Conservation (phyloP, 805 yeast species). For the Yamadazyma sp. region DNA sequence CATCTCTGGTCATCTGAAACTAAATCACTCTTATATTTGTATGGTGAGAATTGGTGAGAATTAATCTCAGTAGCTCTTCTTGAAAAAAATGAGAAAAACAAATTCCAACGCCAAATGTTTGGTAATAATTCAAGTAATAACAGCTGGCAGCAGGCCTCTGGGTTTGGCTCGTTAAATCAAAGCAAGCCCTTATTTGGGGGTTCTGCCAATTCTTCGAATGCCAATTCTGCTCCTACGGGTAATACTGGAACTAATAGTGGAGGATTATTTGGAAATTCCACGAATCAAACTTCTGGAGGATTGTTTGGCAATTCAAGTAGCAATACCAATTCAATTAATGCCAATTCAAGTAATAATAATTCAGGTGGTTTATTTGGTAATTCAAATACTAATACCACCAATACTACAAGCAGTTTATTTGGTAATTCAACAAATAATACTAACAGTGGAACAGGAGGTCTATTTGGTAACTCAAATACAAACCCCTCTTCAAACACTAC, state of each 20-base stretch:
- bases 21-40: too few relatives aligned
- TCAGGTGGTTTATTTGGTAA: too few relatives aligned
- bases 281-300: slow-evolving; percentile 7
- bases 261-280: slow-evolving; percentile 19
- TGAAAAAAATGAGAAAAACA: too few relatives aligned
- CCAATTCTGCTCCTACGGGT: not conserved
- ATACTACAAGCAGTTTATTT: slow-evolving; percentile 18
- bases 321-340: too few relatives aligned
- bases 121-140: not conserved
- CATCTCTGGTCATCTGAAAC: too few relatives aligned
- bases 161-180: slow-evolving; percentile 1
- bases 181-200: too few relatives aligned
- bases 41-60: too few relatives aligned
- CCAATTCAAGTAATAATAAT: too few relatives aligned
- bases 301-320: slow-evolving; percentile 16
- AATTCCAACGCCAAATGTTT: too few relatives aligned
- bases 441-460: too few relatives aligned
- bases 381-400: slow-evolving; percentile 2
- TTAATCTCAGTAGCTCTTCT: too few relatives aligned
- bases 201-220: too few relatives aligned
- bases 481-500: slow-evolving; percentile 10
- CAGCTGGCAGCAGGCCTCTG: slow-evolving; percentile 3
- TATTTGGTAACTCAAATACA: not conserved
- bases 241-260: slow-evolving; percentile 1
- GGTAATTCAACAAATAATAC: slow-evolving; percentile 14